Conservation (phyloP, 2,329 filamentous ascomycete species). For the Curvularia spicifera region DNA sequence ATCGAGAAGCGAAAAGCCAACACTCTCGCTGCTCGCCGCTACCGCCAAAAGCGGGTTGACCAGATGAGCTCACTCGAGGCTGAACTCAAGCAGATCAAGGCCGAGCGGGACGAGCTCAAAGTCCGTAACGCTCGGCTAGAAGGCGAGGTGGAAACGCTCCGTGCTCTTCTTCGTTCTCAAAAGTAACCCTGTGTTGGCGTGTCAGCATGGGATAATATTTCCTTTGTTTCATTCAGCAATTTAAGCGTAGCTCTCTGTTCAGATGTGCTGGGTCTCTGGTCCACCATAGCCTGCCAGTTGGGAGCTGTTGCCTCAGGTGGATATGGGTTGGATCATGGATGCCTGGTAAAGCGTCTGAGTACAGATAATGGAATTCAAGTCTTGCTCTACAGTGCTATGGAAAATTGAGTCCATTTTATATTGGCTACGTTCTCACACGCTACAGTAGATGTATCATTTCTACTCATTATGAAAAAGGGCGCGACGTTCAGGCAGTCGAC, state of each 20-base stretch:
- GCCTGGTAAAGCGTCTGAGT: slow-evolving; percentile 21
- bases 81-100: slow-evolving; percentile 63
- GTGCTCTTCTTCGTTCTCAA: slow-evolving; percentile 56
- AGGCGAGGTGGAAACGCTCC: slow-evolving; percentile 68
- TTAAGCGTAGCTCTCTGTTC: slow-evolving; percentile 12
- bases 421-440: background rate
- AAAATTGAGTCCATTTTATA: slow-evolving; percentile 2
- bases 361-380: slow-evolving; percentile 12
- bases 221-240: background rate
- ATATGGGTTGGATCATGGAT: slow-evolving; percentile 5
- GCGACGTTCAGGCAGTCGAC: background rate
- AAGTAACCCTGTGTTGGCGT: slow-evolving; percentile 26
- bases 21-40: slow-evolving; percentile 73
- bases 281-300: slow-evolving; percentile 32
- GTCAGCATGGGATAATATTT: slow-evolving; percentile 24
- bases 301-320: slow-evolving; percentile 22
- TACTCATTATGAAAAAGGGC: slow-evolving; percentile 8
- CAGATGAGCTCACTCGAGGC: slow-evolving; percentile 68
- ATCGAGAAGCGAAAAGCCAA: slow-evolving; percentile 68
- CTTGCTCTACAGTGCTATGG: slow-evolving; percentile 9
- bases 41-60: slow-evolving; percentile 73
- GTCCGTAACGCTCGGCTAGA: slow-evolving; percentile 69
- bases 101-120: slow-evolving; percentile 68
- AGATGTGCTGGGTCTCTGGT: slow-evolving; percentile 41
- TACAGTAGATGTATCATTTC: background rate